phyloP scores from a whole-genome alignment of 495 filamentous ascomycete genomes.

The Lepraria neglecta region DNA sequence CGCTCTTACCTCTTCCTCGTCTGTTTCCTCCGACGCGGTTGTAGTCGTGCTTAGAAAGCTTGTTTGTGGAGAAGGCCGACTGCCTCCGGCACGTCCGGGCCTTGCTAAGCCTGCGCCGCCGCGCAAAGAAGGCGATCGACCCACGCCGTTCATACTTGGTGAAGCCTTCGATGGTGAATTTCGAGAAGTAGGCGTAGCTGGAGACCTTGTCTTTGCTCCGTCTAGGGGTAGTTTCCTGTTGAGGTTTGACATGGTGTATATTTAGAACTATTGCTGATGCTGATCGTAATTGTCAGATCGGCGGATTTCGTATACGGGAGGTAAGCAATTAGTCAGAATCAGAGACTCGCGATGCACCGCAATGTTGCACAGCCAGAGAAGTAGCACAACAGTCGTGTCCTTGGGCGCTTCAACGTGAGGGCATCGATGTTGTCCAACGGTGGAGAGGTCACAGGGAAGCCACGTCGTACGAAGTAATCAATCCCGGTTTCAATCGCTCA shows the following conservation, averaged over 20 bases:
- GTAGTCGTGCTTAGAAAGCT: slow-evolving; percentile 11
- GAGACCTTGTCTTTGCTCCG: slow-evolving; percentile 15
- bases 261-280: slow-evolving; percentile 2
- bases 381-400: neutral
- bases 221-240: slow-evolving; percentile 15
- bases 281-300: slow-evolving; percentile 10
- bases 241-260: slow-evolving; percentile 12
- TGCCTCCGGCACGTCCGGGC: slow-evolving; percentile 20
- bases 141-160: slow-evolving; percentile 20
- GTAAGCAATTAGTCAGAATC: neutral
- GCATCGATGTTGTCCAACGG: neutral
- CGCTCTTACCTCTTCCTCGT: slow-evolving; percentile 55
- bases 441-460: slow-evolving; percentile 4
- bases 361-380: neutral
- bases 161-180: slow-evolving; percentile 16
- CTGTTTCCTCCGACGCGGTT: slow-evolving; percentile 18
- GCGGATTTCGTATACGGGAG: neutral
- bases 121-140: slow-evolving; percentile 21
- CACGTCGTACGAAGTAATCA: neutral
- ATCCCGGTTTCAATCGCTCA: neutral
- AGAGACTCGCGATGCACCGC: neutral
- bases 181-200: slow-evolving; percentile 17
- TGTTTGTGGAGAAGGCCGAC: slow-evolving; percentile 10
- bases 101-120: slow-evolving; percentile 20
- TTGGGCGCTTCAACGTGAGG: neutral